phyloP scores from a whole-genome alignment of 2,329 filamentous ascomycete species.

The Fusarium nygamai region DNA sequence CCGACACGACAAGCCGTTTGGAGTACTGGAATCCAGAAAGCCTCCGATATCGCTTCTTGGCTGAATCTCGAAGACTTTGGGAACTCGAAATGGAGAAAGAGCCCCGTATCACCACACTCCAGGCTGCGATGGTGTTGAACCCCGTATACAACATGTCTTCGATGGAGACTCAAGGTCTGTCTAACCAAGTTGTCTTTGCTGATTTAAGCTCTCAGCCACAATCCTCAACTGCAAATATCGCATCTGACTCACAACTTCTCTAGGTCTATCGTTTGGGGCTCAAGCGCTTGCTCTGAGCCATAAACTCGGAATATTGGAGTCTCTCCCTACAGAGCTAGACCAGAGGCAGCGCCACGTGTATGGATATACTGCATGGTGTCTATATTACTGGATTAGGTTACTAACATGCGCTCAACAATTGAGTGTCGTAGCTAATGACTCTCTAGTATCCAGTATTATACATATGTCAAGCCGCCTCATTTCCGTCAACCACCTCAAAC shows the following conservation, averaged over 20 bases:
- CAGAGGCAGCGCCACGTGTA: background rate
- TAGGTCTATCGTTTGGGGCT: background rate
- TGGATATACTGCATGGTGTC: background rate
- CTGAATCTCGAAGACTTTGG: background rate
- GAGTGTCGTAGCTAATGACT: background rate
- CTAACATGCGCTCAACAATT: background rate
- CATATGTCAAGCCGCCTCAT: background rate
- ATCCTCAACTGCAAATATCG: accelerated
- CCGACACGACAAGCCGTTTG: background rate
- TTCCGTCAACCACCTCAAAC: background rate
- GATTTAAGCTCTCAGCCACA: background rate
- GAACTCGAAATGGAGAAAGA: background rate
- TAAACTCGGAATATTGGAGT: background rate
- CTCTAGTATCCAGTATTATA: background rate
- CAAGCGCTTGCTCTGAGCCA: background rate
- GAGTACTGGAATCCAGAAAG: background rate
- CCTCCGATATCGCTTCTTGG: background rate
- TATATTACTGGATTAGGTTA: background rate
- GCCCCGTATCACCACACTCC: background rate
- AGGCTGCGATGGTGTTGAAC: background rate
- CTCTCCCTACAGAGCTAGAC: background rate
- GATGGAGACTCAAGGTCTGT: background rate
- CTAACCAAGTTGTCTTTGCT: no score
- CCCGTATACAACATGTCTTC: background rate
- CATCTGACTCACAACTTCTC: background rate